Evolutionary conservation across 2,329 filamentous ascomycete genomes (phyloP).

Genomic region (Penicillium janthinellum): DNA sequence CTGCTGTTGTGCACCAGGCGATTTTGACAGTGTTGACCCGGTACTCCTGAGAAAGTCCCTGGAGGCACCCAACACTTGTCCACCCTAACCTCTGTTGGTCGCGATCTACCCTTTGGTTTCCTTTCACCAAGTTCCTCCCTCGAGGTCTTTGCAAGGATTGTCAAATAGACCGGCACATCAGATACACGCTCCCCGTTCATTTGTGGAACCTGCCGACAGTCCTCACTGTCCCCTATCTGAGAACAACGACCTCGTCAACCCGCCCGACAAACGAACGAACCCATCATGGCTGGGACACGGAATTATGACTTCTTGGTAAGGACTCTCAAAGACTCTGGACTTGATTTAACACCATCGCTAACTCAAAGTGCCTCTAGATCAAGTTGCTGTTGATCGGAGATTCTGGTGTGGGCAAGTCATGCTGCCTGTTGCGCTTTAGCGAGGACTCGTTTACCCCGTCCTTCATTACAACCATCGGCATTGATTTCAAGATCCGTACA

Average conservation of each 20-base stretch:
- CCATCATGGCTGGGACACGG: slow-evolving; percentile 85
- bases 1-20: background rate
- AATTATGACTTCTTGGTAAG: slow-evolving; percentile 99
- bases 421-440: slow-evolving; percentile 93
- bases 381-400: slow-evolving; percentile 96
- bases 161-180: background rate
- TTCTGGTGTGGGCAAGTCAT: slow-evolving; percentile 95
- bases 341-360: background rate
- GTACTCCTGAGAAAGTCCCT: slow-evolving; percentile 19
- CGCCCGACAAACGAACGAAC: slow-evolving; percentile 10
- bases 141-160: background rate
- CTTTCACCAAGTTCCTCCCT: background rate
- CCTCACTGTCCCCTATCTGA: slow-evolving; percentile 19
- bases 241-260: slow-evolving; percentile 6
- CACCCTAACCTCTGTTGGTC: background rate
- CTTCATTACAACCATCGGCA: slow-evolving; percentile 98
- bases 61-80: slow-evolving; percentile 12
- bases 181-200: background rate
- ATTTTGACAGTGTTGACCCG: slow-evolving; percentile 4
- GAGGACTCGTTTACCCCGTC: slow-evolving; percentile 97
- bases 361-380: slow-evolving; percentile 61
- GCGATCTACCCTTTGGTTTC: background rate
- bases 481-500: slow-evolving; percentile 99
- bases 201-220: background rate
- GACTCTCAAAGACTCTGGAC: slow-evolving; percentile 13